These are phyloP conservation scores for Nidula niveotomentosa DNA, from an alignment of 1,284 basidiomycete genomes.

Conservation along the genomic window DNA sequence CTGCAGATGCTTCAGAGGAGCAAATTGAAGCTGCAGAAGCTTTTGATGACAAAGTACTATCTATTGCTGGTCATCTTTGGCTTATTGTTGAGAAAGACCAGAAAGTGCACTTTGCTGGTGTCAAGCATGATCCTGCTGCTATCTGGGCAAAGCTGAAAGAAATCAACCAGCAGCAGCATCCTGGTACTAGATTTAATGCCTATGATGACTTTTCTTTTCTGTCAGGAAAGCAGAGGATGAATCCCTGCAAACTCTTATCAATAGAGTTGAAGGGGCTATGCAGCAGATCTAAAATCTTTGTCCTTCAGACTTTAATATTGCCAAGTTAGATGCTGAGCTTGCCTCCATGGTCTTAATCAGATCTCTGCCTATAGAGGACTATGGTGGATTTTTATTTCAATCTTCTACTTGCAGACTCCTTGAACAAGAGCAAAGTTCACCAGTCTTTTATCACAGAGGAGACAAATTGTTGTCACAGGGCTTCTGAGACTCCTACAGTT, in stretches of 20 bases:
- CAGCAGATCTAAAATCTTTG: constrained; percentile 21
- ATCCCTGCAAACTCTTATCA: constrained; percentile 20
- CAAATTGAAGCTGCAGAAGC: constrained; percentile 3
- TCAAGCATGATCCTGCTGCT: constrained; percentile 16
- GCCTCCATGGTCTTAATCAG: constrained; percentile 10
- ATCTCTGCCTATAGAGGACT: constrained; percentile 12
- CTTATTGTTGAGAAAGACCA: constrained; percentile 18
- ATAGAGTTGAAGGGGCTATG: constrained; percentile 20
- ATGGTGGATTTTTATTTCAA: constrained; percentile 14
- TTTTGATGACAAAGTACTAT: constrained; percentile 11
- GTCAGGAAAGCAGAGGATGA: constrained; percentile 25
- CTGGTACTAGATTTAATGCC: constrained; percentile 26
- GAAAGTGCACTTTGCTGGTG: constrained; percentile 16
- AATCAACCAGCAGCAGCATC: constrained; percentile 18
- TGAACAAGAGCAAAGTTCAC: constrained; percentile 16
- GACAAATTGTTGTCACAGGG: constrained; percentile 3
- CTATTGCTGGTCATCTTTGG: constrained; percentile 19
- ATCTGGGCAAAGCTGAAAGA: constrained; percentile 21
- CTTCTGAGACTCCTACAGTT: not conserved
- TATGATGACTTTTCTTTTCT: constrained; percentile 29
- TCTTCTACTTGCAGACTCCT: constrained; percentile 18
- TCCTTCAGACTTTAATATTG: constrained; percentile 16
- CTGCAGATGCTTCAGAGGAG: not conserved
- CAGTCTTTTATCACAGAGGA: constrained; percentile 21
- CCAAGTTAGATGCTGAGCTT: constrained; percentile 20